Conservation (phyloP, 2,329 filamentous ascomycete species). For the Helicocarpus griseus region DNA sequence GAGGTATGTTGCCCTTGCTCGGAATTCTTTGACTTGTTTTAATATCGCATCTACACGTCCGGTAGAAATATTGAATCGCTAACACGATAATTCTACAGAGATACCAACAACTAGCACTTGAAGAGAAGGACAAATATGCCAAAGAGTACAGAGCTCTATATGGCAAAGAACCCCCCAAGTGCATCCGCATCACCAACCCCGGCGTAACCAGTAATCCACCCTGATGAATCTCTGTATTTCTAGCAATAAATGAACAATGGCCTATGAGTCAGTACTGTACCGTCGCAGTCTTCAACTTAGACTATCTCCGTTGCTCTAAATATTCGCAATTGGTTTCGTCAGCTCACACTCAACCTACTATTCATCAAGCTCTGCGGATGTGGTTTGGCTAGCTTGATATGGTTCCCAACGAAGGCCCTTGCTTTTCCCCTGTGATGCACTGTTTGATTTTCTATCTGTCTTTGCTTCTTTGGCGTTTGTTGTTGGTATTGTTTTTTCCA, state of each 20-base stretch:
- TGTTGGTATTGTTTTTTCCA: not conserved
- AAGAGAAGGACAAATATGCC: conserved; percentile 16
- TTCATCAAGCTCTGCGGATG: not conserved
- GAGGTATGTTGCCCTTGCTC: conserved; percentile 13
- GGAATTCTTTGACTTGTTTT: not conserved
- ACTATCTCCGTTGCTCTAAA: not conserved
- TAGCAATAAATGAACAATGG: not conserved
- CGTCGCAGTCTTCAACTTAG: not conserved
- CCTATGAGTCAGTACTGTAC: not conserved
- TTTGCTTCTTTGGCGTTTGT: too few relatives aligned
- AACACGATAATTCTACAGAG: conserved; percentile 9
- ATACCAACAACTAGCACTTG: conserved; percentile 15
- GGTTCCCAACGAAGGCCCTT: not conserved
- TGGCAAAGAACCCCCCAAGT: conserved; percentile 10
- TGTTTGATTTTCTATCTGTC: not conserved
- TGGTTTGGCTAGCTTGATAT: not conserved
- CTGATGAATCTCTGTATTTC: not conserved
- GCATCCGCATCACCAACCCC: not conserved
- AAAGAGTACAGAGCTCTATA: conserved; percentile 18
- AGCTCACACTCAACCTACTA: not conserved
- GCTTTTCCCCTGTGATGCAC: not conserved
- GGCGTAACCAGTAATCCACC: not conserved
- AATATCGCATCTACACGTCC: too few relatives aligned
- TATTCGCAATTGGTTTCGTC: not conserved
- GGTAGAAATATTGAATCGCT: too few relatives aligned